Base-by-base conservation (phyloP, 257 asterid genomes). In the Ajuga chamaepitys region DNA sequence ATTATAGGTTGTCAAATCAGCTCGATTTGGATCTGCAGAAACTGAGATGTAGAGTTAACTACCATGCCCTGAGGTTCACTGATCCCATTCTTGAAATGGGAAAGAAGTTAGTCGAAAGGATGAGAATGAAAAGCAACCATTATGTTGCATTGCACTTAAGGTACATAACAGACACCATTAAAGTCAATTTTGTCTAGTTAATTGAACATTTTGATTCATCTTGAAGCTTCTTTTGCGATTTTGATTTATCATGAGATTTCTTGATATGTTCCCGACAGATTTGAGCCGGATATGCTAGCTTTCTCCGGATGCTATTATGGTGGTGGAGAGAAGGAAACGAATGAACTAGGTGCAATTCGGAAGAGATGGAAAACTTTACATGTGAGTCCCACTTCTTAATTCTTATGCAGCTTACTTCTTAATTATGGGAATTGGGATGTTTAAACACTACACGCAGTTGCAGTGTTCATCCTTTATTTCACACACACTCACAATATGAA, bases 221-320 rank as follows among this genome's bases (percentile, higher is more conserved):
- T 26, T 13, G 13, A 6, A 24, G 58, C 12, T 25, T 53, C 22
- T 32, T 63, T 24, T 42, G 21, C 25, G n/a, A 35, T 35, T 7
- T 11, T n/a, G 44, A 50, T 13, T 53, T 13, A 9, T 41, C 5
- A 4, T 17, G 30, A 17, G 9, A 21, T n/a, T 41, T 61, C 44
- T 40, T 64, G 66, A 71, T 72, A 28, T 58, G 7, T 37, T 41
- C 44, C 12, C 9, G 17, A 47, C 79, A 88, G 96, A 82, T 88
- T 78, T 67, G 96, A 88, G 68, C 83, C 95, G 56, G 96, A 88
- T 73, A 88, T 88, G 96, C 74, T 88, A 22, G 96, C 96, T 51
- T 88, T 88, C 76, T 86, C 96, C 50, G 86, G 95, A 53, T 88
- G 96, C 76, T 73, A 86, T 57, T 88, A 84, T 50, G 95, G 92